phyloP scores from a whole-genome alignment of 2,329 filamentous ascomycete species.

The Aspergillus sp. region DNA sequence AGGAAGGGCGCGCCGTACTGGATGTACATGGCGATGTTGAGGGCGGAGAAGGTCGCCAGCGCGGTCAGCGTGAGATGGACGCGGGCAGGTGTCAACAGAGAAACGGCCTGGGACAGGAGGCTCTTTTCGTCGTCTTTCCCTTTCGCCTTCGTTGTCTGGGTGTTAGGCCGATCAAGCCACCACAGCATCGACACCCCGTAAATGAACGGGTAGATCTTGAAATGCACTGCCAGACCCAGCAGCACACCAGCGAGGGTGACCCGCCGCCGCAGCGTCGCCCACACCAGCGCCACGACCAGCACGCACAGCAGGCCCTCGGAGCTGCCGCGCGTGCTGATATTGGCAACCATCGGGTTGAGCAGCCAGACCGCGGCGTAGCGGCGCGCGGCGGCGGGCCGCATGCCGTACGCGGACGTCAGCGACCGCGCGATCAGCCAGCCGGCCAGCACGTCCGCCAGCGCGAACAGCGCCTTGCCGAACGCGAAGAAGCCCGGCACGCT shows the following conservation, averaged over 20 bases:
- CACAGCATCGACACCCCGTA: conserved; percentile 66
- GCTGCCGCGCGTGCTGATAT: conserved; percentile 92
- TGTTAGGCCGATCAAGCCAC: conserved; percentile 21
- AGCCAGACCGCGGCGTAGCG: conserved; percentile 86
- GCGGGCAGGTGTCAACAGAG: conserved; percentile 40
- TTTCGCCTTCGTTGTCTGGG: neutral
- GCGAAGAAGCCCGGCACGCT: conserved; percentile 53
- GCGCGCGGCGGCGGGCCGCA: conserved; percentile 58
- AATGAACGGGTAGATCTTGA: conserved; percentile 98
- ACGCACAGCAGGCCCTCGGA: conserved; percentile 88
- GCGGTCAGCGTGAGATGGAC: conserved; percentile 55
- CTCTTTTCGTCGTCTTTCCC: neutral
- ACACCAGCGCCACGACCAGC: conserved; percentile 77
- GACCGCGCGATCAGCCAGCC: conserved; percentile 72
- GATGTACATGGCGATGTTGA: conserved; percentile 78
- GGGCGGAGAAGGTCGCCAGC: conserved; percentile 66
- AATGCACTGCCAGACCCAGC: conserved; percentile 83
- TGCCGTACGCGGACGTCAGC: conserved; percentile 46
- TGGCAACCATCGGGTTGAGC: conserved; percentile 96
- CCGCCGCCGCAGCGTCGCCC: conserved; percentile 69
- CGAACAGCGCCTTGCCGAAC: conserved; percentile 86
- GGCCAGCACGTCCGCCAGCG: conserved; percentile 75
- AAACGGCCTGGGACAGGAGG: conserved; percentile 17
- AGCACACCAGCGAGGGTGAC: conserved; percentile 68
- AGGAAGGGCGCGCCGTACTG: conserved; percentile 79